A percentile compares a stretch with the other conserved stretches of the same genome.
Conservation (phyloP, 176 grass and related monocot species). For the Saccharum officinarum region DNA sequence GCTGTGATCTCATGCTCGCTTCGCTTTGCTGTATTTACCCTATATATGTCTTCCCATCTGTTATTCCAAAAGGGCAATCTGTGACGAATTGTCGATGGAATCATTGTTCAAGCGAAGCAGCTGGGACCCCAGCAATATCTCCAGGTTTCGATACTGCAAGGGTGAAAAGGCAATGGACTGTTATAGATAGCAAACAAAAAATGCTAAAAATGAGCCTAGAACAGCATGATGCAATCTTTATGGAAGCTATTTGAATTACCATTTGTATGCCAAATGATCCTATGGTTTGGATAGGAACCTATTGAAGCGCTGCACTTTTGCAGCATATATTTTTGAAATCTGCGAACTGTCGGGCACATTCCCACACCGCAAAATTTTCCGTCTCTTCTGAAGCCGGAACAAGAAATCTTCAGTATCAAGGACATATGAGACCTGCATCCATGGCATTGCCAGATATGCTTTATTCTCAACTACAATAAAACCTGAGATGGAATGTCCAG, state of each 20-base stretch:
- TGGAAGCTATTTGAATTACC: constrained; percentile 46
- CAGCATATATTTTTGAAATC: constrained; percentile 34
- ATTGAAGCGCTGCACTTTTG: constrained; percentile 75
- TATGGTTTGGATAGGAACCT: constrained; percentile 66
- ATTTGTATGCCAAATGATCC: constrained; percentile 31
- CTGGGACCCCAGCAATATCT: constrained; percentile 27
- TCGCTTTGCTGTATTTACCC: constrained; percentile 46
- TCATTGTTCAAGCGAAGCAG: constrained; percentile 20
- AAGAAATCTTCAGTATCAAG: constrained; percentile 97
- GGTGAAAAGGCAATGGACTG: not conserved
- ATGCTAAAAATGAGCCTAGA: not conserved
- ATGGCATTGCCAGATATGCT: not conserved
- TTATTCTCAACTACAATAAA: not conserved
- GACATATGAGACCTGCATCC: constrained; percentile 76
- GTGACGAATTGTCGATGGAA: not conserved
- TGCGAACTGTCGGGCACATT: constrained; percentile 26
- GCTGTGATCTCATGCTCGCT: constrained; percentile 28
- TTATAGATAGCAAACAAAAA: not conserved
- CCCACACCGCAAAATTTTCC: constrained; percentile 27
- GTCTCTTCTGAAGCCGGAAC: constrained; percentile 60
- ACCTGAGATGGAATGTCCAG: not conserved
- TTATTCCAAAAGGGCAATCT: constrained; percentile 39
- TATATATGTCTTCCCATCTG: constrained; percentile 23
- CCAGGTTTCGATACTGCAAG: constrained; percentile 34
- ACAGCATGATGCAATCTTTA: not conserved